Evolutionary conservation across 805 yeast genomes (phyloP), one percentile per base, ranked within the genome.

Genomic region (Kodamaea leandrae): DNA sequence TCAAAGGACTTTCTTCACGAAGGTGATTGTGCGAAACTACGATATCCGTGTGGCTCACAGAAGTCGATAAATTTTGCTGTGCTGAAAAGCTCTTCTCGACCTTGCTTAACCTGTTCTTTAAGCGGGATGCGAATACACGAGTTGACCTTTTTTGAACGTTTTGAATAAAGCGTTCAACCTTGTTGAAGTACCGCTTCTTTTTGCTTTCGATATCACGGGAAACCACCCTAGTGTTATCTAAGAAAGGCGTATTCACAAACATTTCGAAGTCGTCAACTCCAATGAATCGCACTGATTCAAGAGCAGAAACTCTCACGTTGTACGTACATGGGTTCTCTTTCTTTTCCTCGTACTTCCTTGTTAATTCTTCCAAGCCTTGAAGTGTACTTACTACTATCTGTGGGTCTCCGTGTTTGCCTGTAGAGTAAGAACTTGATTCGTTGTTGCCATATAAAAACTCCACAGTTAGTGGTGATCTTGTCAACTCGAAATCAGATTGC

Each of bases 231-330:
- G 45, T 13, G 1, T 17, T 15, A 6, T 39, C 36, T 4, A 41
- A 37, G 4, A 23, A 42, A 4, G 57, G 48, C 2, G 48, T 36
- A 17, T 49, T 48, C 3, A 52, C 16, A 17, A 50, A 45, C 20
- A 45, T 34, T 27, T 53, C 58, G 14, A 50, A 32, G 8, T 55
- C 58, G 42, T 61, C 66, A 1, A 59, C 55, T 0, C 55, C 57
- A 8, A 60, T 17, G 15, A 37, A 37, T 13, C 26, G 36, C 8
- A 34, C 24, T 2, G 43, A 40, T 7, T 20, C 36, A 16, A 39
- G 25, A 6, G n/a, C n/a, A n/a, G n/a, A n/a, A n/a, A n/a, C n/a
- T n/a, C n/a, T n/a, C n/a, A n/a, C n/a, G n/a, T n/a, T n/a, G n/a
- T n/a, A n/a, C n/a, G n/a, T n/a, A n/a, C n/a, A n/a, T n/a, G n/a